Evolutionary conservation across 1,284 basidiomycete species (phyloP), one percentile per base, ranked within the genome.

Genomic region (Abortiporus biennis): DNA sequence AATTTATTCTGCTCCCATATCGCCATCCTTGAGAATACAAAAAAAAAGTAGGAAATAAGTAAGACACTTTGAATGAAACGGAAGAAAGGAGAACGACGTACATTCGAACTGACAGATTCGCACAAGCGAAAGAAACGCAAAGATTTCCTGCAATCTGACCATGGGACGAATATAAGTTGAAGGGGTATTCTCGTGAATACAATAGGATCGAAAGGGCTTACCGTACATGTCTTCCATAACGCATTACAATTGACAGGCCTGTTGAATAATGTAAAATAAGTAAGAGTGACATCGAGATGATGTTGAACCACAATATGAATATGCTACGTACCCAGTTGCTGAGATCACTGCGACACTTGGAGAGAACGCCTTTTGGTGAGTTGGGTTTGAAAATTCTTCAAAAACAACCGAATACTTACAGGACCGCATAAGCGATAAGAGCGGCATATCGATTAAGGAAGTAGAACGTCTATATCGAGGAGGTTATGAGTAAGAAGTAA

Each of bases 71-170:
- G n/a, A 13, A 25, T 5, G 37, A 5, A 17, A 39, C n/a, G 11
- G 23, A n/a, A 19, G 8, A 9, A 29, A 29, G 9, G n/a, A 9
- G 9, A 9, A 9, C 32, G 8, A 39, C 37, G 15, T 27, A 39
- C 38, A 30, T 40, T 4, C 38, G 38, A 4, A 40, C 23, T 6
- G 38, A 25, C 19, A 40, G 20, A 20, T 40, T 40, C 19, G 33
- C 17, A 24, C 38, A 31, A 9, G 38, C 12, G 13, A 40, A 32
- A 3, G 16, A 25, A 32, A 40, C 20, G 6, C 27, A 11, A n/a
- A 19, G 9, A 20, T 40, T 40, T 6, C 38, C 38, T 9, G 4
- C 25, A 13, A 40, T 15, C 37, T 39, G n/a, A n/a, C n/a, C n/a
- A n/a, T n/a, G n/a, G n/a, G n/a, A n/a, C n/a, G n/a, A n/a, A n/a